Evolutionary conservation across 2,329 filamentous ascomycete genomes (phyloP).

Genomic region (Stachybotrys elegans): DNA sequence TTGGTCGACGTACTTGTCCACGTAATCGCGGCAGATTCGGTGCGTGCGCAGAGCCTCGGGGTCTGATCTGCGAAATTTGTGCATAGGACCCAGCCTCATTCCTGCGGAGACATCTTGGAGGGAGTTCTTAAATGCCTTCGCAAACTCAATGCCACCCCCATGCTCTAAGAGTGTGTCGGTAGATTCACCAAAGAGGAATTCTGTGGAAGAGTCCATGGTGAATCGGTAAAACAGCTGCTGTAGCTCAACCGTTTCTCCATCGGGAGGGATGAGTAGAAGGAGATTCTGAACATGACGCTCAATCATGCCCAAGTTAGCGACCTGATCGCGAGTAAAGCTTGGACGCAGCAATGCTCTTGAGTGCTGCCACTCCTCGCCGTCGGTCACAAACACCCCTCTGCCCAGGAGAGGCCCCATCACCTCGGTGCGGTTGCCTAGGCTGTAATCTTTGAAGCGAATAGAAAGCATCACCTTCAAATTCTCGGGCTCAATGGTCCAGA

Average conservation of each 20-base stretch:
- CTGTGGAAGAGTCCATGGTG: background rate
- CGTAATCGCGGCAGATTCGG: too few species aligned
- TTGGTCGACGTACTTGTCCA: too few species aligned
- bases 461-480: too few species aligned
- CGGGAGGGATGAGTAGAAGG: background rate
- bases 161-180: too few species aligned
- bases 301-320: background rate
- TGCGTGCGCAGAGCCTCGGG: too few species aligned
- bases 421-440: too few species aligned
- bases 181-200: background rate
- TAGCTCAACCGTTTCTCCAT: background rate
- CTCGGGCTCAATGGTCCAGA: too few species aligned
- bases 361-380: background rate
- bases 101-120: too few species aligned
- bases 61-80: too few species aligned
- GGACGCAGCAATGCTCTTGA: background rate
- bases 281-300: background rate
- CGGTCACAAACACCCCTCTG: background rate
- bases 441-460: too few species aligned
- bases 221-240: background rate
- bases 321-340: background rate
- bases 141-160: background rate
- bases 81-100: too few species aligned
- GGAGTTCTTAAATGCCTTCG: background rate
- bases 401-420: too few species aligned